Evolutionary conservation across 257 asterid genomes (phyloP), one percentile per base, ranked within the genome.

Genomic region (Ilex asprella): DNA sequence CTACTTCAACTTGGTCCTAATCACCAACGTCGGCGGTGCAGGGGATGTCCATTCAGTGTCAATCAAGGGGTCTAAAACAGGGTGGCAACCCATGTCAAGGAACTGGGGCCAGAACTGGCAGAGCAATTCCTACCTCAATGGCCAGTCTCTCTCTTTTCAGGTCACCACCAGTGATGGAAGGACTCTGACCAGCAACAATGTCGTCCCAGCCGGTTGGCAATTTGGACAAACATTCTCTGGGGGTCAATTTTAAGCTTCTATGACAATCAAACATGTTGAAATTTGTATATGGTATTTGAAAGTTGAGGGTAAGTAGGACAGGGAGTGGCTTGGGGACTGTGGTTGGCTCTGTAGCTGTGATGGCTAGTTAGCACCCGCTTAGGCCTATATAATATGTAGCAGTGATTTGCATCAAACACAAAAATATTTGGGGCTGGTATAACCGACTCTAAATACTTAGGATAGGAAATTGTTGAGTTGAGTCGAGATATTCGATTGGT

Each of bases 71-170:
- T 80, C 95, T 1, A 78, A 39, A 0, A 78, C 91, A 1, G 95
- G 97, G n/a, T 92, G 98, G 98, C 95, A 82, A 68, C 56, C 83
- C 14, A 67, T 92, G 97, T 88, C 95, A 2, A 69, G 97, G 57
- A 88, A 92, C 12, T 92, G 98, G 98, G 98, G 98, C 14, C 98
- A 92, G 44, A 92, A 92, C 30, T 92, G 97, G 98, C 98, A 92
- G 60, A 88, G 92, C 80, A 89, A 92, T 71, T 60, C 84, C 10
- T 58, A 86, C 74, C 78, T 92, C 27, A 83, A 80, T 57, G 89
- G 91, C 7, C 98, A 92, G 60, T 70, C 71, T 55, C 82, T 92
- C 9, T 92, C 98, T 14, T 84, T 88, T 71, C 93, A 82, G 58
- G 76, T 88, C 55, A 89, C 91, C n/a, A 79, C 95, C 2, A 82